Conservation (phyloP, 345 rosid species). For the Boechera retrofracta region DNA sequence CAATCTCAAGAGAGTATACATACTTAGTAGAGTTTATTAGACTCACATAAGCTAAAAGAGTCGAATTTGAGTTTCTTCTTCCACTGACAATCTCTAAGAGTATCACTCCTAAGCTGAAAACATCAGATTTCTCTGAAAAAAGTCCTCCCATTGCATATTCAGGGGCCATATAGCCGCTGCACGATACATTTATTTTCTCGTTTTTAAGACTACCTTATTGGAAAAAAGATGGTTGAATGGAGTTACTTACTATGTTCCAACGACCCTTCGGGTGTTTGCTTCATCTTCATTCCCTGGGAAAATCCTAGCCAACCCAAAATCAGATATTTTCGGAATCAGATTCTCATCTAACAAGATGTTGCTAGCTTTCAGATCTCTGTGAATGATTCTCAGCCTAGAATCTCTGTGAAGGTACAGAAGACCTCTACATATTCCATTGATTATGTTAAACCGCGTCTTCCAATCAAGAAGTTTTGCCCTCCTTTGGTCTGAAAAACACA, state of each 20-base stretch:
- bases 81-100: slow-evolving; percentile 52
- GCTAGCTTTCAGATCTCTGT: slow-evolving; percentile 57
- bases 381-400: slow-evolving; percentile 57
- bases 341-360: slow-evolving; percentile 59
- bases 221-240: background rate
- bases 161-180: slow-evolving; percentile 57
- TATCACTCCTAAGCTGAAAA: slow-evolving; percentile 55
- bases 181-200: slow-evolving; percentile 4
- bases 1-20: background rate
- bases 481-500: slow-evolving; percentile 39
- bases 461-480: slow-evolving; percentile 46
- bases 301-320: slow-evolving; percentile 57
- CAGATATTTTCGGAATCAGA: slow-evolving; percentile 55
- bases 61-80: slow-evolving; percentile 46
- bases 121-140: slow-evolving; percentile 56
- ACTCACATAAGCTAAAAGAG: slow-evolving; percentile 46
- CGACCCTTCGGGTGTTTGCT: slow-evolving; percentile 54
- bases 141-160: slow-evolving; percentile 54
- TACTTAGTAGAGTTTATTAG: background rate
- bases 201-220: background rate
- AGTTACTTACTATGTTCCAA: slow-evolving; percentile 54
- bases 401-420: slow-evolving; percentile 58
- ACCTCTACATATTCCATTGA: slow-evolving; percentile 59
- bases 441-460: slow-evolving; percentile 51
- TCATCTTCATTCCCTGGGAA: slow-evolving; percentile 49